Percentiles rank a stretch among this genome's conserved stretches.
These are phyloP conservation scores for Phytophthora nicotianae DNA, from an alignment of 352 stramenopile species.

Conservation along the genomic window DNA sequence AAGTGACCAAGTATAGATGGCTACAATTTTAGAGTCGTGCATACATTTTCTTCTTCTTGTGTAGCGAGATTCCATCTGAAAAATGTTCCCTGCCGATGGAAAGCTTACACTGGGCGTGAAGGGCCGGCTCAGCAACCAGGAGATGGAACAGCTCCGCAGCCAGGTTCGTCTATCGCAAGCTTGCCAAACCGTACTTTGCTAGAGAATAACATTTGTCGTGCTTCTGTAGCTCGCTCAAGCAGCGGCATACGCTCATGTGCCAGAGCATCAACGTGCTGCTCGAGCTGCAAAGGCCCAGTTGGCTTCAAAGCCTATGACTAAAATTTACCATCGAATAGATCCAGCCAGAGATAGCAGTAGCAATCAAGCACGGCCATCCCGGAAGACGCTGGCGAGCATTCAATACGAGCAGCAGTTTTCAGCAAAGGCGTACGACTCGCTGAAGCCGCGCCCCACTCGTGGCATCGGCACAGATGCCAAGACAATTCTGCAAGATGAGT, in stretches of 20 bases:
- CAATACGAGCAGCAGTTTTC: slow-evolving; percentile 63
- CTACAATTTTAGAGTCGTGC: slow-evolving; percentile 17
- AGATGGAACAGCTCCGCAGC: slow-evolving; percentile 69
- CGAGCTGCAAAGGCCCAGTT: slow-evolving; percentile 17
- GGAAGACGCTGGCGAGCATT: slow-evolving; percentile 70
- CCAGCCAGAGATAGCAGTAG: slow-evolving; percentile 2
- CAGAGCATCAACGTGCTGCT: slow-evolving; percentile 22
- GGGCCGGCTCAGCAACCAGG: slow-evolving; percentile 62
- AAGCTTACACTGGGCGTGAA: slow-evolving; percentile 46
- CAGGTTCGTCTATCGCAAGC: slow-evolving; percentile 37
- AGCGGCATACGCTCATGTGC: slow-evolving; percentile 59
- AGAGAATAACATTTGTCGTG: background rate
- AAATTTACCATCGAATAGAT: slow-evolving; percentile 51
- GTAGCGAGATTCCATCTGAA: too few species aligned
- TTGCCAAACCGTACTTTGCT: background rate
- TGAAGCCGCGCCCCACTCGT: slow-evolving; percentile 33
- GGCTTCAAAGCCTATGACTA: slow-evolving; percentile 59
- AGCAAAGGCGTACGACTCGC: slow-evolving; percentile 32
- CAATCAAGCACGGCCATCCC: slow-evolving; percentile 26
- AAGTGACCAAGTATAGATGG: slow-evolving; percentile 33
- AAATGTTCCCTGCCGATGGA: slow-evolving; percentile 4
- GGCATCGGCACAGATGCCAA: slow-evolving; percentile 55
- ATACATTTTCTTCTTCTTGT: too few species aligned
- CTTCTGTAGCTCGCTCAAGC: slow-evolving; percentile 54
- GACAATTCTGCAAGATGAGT: slow-evolving; percentile 71